phyloP scores from a whole-genome alignment of 108 stramenopile species.

The Poteriospumella lacustris region DNA sequence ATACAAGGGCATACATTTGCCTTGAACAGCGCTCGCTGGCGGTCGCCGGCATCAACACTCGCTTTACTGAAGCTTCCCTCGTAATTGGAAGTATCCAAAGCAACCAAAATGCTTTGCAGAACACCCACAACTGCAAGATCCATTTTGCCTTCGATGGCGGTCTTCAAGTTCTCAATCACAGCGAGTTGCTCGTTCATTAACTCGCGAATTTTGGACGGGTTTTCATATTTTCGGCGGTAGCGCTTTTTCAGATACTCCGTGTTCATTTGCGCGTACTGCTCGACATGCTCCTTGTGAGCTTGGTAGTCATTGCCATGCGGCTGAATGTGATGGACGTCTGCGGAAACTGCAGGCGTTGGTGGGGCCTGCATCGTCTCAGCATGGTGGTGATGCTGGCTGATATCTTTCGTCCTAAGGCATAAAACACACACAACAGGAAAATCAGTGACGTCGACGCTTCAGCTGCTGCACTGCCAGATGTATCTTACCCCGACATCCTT shows the following conservation, averaged over 20 bases:
- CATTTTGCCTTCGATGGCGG: constrained; percentile 10
- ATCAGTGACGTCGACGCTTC: too few species aligned
- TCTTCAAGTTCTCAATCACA: constrained; percentile 14
- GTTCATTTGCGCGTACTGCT: too few species aligned
- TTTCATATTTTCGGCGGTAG: not conserved
- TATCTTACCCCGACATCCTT: too few species aligned
- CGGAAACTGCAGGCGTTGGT: too few species aligned
- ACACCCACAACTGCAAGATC: not conserved
- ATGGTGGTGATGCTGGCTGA: too few species aligned
- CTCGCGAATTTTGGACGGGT: constrained; percentile 8
- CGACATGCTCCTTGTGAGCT: too few species aligned
- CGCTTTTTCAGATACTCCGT: not conserved
- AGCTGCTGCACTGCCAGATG: too few species aligned
- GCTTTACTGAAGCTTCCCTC: not conserved
- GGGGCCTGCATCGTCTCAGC: too few species aligned
- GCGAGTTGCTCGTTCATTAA: not conserved
- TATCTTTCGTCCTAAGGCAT: too few species aligned
- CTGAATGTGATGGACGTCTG: too few species aligned
- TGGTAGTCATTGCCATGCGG: too few species aligned
- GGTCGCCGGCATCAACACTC: not conserved
- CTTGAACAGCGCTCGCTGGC: not conserved
- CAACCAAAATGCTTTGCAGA: not conserved
- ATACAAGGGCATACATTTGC: not conserved
- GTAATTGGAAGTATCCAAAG: not conserved
- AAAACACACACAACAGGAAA: too few species aligned